Evolutionary conservation across 768 basidiomycete genomes (phyloP).

Genomic region (Crassisporium funariophilum): DNA sequence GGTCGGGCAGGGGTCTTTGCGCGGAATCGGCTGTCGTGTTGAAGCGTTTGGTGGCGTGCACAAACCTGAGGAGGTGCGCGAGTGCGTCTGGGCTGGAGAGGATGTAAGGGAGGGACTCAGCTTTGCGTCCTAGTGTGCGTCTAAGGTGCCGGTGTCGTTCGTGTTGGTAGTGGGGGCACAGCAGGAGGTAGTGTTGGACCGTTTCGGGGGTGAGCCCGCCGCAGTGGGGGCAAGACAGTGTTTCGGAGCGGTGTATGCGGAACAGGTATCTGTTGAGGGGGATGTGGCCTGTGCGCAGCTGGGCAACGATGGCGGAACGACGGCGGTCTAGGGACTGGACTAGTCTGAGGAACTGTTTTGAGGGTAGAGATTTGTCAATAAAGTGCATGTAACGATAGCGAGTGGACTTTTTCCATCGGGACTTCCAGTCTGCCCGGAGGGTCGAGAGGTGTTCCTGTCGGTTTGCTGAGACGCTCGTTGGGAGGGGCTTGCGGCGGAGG

Average conservation of each 20-base stretch:
- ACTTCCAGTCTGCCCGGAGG: not conserved
- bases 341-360: not conserved
- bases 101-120: not conserved
- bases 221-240: not conserved
- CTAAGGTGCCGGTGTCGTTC: not conserved
- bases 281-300: not conserved
- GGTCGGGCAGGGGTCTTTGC: no score
- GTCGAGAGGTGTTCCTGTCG: not conserved
- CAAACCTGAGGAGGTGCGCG: no score
- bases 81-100: not conserved
- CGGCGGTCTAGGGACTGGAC: not conserved
- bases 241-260: not conserved
- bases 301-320: not conserved
- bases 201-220: not conserved
- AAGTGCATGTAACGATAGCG: not conserved
- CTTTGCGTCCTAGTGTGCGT: not conserved
- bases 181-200: not conserved
- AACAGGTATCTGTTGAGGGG: not conserved
- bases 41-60: not conserved
- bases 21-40: not conserved
- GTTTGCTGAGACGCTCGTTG: not conserved
- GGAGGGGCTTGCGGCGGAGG: not conserved
- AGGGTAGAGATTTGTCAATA: slow-evolving; percentile 5
- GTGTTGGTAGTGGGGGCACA: not conserved
- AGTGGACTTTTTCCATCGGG: not conserved